Percentiles rank a stretch among this genome's conserved stretches.
Conservation (phyloP, 495 filamentous ascomycete genomes). For the Echria macrotheca region DNA sequence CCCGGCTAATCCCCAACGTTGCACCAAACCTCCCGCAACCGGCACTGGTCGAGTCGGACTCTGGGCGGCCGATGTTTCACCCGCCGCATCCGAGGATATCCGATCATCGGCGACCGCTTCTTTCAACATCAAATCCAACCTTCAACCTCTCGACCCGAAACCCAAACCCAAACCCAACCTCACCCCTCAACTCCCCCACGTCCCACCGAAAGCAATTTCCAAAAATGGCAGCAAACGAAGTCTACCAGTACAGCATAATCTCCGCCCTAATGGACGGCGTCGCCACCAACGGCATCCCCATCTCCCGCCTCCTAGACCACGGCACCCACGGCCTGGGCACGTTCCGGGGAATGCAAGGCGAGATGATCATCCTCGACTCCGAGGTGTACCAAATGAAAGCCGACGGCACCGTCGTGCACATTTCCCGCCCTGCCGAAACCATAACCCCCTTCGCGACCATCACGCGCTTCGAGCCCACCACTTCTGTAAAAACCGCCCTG, state of each 20-base stretch:
- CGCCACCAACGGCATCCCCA: constrained; percentile 33
- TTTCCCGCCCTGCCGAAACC: constrained; percentile 15
- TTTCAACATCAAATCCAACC: no score
- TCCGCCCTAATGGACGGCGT: constrained; percentile 50
- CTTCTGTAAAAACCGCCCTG: constrained; percentile 15
- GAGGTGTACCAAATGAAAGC: constrained; percentile 42
- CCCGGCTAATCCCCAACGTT: no score
- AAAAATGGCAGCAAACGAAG: constrained; percentile 30
- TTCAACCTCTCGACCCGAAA: no score
- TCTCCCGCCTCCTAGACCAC: constrained; percentile 33
- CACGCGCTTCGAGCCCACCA: constrained; percentile 33
- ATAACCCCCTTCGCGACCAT: constrained; percentile 42
- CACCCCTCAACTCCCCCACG: no score
- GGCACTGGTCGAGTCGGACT: no score
- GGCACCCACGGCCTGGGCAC: constrained; percentile 51
- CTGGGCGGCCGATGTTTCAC: no score
- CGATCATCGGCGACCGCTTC: no score
- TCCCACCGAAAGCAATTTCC: no score
- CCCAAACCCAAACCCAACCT: no score
- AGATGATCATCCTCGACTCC: constrained; percentile 47
- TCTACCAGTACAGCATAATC: constrained; percentile 48
- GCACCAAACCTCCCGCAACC: no score
- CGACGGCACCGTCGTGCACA: constrained; percentile 30
- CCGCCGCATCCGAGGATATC: no score
- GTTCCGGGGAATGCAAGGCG: constrained; percentile 44